phyloP scores from a whole-genome alignment of 768 basidiomycete species.

The Tulasnella sp. region DNA sequence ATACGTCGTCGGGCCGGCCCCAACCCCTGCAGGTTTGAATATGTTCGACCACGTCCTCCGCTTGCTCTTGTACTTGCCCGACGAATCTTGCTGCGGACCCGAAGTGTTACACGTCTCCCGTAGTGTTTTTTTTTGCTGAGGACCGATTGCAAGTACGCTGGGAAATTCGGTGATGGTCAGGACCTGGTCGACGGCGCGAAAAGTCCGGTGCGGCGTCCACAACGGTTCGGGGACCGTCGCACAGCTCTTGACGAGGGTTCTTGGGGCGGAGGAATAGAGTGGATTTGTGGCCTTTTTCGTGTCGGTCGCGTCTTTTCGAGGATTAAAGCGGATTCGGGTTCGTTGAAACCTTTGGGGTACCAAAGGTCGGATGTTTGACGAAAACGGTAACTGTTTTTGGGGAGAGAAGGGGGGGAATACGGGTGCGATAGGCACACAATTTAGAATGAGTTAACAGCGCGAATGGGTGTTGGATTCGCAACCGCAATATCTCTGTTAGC shows the following conservation, averaged over 20 bases:
- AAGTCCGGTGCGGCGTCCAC: constrained; percentile 56
- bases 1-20: constrained; percentile 40
- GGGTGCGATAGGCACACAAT: too few species aligned
- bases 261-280: constrained; percentile 74
- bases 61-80: constrained; percentile 31
- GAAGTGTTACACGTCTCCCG: constrained; percentile 45
- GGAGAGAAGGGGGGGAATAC: too few species aligned
- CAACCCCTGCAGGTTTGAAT: constrained; percentile 48
- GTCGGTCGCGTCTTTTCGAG: constrained; percentile 59
- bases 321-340: constrained; percentile 82
- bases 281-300: constrained; percentile 63
- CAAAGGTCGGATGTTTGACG: constrained; percentile 89
- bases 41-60: constrained; percentile 51
- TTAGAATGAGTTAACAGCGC: constrained; percentile 13
- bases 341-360: constrained; percentile 97
- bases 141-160: constrained; percentile 54
- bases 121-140: constrained; percentile 39
- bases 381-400: constrained; percentile 95
- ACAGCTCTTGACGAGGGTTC: constrained; percentile 73
- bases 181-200: constrained; percentile 77
- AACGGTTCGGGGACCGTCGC: constrained; percentile 85
- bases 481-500: constrained; percentile 63
- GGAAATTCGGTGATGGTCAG: constrained; percentile 51
- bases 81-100: constrained; percentile 40
- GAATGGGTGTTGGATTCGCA: not conserved